Evolutionary conservation across 176 grass and related monocot genomes (phyloP), one percentile per base, ranked within the genome.

Genomic region (Pharus latifolius): DNA sequence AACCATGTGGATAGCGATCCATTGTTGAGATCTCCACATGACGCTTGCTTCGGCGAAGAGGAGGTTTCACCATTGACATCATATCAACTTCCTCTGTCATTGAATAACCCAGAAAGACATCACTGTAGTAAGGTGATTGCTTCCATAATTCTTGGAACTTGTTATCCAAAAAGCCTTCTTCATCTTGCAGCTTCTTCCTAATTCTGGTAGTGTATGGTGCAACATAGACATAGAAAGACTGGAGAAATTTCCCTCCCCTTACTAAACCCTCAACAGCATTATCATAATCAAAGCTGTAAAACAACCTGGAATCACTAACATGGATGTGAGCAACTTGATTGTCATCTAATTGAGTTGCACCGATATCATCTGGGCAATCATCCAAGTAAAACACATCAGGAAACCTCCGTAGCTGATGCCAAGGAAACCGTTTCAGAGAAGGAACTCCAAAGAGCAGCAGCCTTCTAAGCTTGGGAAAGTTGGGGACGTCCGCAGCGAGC

Each of bases 61-160:
- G 16, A 35, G 37, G 11, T 16, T 1, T 28, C 18, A 34, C 6
- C 3, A 5, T 9, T 1, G 46, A 5, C 0, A 6, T 1, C 29
- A 62, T 16, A 12, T 1, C 1, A 19, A 28, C 12, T 61, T 5
- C 2, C 0, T 22, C 7, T 16, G 3, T 10, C 3, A 13, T 1
- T n/a, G n/a, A n/a, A 16, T 27, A 62, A 0, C 0, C 2, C 0
- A 0, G 1, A 1, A 40, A 3, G 1, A 70, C 40, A 19, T 64
- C 81, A 35, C 0, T 0, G n/a, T n/a, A n/a, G 7, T 77, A 83
- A 0, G 23, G 5, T 45, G 6, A 26, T 0, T 63, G 5, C 0
- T 29, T 75, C 1, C 20, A 14, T 7, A 60, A 28, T 4, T 42
- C 26, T 0, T 0, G 3, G 4, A 65, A 7, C 30, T 51, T 67